These are phyloP conservation scores for Chiua virens DNA, from an alignment of 768 basidiomycete species.

Conservation along the genomic window DNA sequence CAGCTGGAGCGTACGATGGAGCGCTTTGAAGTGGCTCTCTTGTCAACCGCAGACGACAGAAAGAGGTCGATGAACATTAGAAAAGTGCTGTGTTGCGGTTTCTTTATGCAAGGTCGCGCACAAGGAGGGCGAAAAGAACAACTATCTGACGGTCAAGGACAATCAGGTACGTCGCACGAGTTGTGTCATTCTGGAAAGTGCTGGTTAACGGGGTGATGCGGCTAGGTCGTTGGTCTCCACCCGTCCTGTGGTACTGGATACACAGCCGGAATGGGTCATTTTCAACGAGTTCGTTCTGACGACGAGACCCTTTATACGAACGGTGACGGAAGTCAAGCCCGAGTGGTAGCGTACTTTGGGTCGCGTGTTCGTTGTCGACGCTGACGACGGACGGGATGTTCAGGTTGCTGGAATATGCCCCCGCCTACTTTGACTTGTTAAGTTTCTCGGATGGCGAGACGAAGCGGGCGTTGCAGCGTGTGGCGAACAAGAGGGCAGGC, in stretches of 20 bases:
- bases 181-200: background rate
- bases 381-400: background rate
- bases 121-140: slow-evolving; percentile 87
- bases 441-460: slow-evolving; percentile 70
- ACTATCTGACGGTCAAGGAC: slow-evolving; percentile 92
- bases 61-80: slow-evolving; percentile 76
- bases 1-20: slow-evolving; percentile 94
- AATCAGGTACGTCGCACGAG: slow-evolving; percentile 61
- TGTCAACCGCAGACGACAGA: slow-evolving; percentile 65
- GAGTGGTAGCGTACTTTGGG: slow-evolving; percentile 67
- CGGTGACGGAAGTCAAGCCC: slow-evolving; percentile 80
- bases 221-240: slow-evolving; percentile 42
- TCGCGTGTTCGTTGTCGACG: background rate
- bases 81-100: slow-evolving; percentile 84
- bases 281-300: slow-evolving; percentile 97
- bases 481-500: slow-evolving; percentile 52
- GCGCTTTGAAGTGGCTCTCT: slow-evolving; percentile 74
- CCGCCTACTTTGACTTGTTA: slow-evolving; percentile 66
- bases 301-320: slow-evolving; percentile 85
- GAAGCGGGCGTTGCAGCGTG: slow-evolving; percentile 60
- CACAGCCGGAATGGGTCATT: slow-evolving; percentile 87
- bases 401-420: slow-evolving; percentile 65
- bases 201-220: background rate
- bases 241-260: slow-evolving; percentile 86
- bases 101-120: slow-evolving; percentile 99